Base-by-base conservation (phyloP, 192 early-diverging fungal species). In the Phlyctochytrium arcticum region DNA sequence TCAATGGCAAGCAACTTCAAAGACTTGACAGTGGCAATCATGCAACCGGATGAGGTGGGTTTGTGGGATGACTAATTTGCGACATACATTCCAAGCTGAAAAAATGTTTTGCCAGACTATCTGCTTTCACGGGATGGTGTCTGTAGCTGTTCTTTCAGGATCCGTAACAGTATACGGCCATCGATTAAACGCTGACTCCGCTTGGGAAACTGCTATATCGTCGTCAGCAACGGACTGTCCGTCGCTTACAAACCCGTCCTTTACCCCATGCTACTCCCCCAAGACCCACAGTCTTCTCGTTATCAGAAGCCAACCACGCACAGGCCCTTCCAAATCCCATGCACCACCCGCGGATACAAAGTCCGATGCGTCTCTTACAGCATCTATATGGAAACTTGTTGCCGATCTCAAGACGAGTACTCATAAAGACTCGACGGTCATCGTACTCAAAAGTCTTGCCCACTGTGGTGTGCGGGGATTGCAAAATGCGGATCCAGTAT, bases 121-220 rank as follows among this genome's bases (percentile, higher is more conserved):
- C 29, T 60, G 56, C 36, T 77, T 80, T 46, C 71, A 75, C 9
- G 78, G 78, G 0, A 30, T 70, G 6, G 75, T 69, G 7, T 46
- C 62, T 24, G 27, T 77, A 24, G 61, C 60, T 29, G 48, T 63
- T 10, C 32, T 80, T 17, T 21, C 23, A 17, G 78, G 78, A 17
- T 44, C 47, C 12, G 26, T 74, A 6, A n/a, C 57, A 5, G 48
- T 80, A 10, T 46, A 54, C 26, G 74, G 70, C n/a, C 61, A 48
- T 59, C 36, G 33, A 47, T 36, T 65, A 39, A 6, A 12, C 12
- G n/a, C 35, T 24, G 29, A 35, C 21, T 12, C 39, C 6, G 27
- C 4, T 26, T 63, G 59, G 61, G 15, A 15, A 9, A 34, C n/a
- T n/a, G n/a, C n/a, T n/a, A 29, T 26, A 46, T 32, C 54, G 54